Conservation (phyloP, 495 filamentous ascomycete genomes). For the Aspergillus ellipticus region DNA sequence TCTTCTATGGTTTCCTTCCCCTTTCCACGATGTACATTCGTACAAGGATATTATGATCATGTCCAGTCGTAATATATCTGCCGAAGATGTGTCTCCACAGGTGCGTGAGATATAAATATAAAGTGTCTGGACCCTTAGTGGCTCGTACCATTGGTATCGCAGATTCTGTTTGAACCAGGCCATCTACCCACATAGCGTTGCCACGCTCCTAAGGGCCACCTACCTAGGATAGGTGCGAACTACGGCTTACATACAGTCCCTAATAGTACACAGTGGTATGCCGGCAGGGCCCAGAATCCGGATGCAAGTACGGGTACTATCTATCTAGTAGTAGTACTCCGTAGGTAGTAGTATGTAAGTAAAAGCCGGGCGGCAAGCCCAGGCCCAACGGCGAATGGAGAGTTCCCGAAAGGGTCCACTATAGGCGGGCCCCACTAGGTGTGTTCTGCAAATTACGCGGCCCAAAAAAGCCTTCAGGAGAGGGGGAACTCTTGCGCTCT, state of each 20-base stretch:
- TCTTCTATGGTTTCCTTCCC: too few relatives aligned
- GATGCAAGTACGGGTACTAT: too few relatives aligned
- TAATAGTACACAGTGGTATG: too few relatives aligned
- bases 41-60: neutral
- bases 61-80: neutral
- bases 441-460: slow-evolving; percentile 8
- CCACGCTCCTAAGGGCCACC: too few relatives aligned
- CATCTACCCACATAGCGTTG: too few relatives aligned
- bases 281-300: neutral
- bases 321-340: too few relatives aligned
- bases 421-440: slow-evolving; percentile 2
- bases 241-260: too few relatives aligned
- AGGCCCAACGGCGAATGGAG: slow-evolving; percentile 6
- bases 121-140: neutral
- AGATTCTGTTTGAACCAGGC: neutral
- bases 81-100: neutral
- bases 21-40: neutral
- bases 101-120: neutral
- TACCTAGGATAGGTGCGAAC: too few relatives aligned
- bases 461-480: too few relatives aligned
- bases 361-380: neutral
- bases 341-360: too few relatives aligned
- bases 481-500: neutral
- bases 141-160: neutral
- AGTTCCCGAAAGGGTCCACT: slow-evolving; percentile 1